These are phyloP conservation scores for Prunus padus DNA, from an alignment of 306 rosid genomes.

Conservation along the genomic window DNA sequence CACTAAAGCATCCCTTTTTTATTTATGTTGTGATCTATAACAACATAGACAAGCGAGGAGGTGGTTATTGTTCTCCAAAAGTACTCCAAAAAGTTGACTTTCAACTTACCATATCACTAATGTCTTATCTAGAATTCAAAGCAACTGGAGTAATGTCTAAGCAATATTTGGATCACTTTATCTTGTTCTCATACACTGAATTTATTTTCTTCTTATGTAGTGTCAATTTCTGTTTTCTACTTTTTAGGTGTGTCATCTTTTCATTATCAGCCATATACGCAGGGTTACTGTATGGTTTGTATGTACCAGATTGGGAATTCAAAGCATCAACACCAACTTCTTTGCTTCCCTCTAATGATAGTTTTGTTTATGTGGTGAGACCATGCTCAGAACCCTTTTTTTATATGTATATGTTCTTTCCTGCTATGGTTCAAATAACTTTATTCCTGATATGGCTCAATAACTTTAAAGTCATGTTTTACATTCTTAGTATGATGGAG, in stretches of 20 bases:
- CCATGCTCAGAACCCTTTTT: constrained; percentile 9
- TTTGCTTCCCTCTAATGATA: constrained; percentile 35
- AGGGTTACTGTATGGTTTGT: constrained; percentile 64
- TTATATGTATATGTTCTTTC: background rate
- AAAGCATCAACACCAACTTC: constrained; percentile 40
- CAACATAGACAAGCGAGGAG: background rate
- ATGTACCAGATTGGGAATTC: constrained; percentile 95
- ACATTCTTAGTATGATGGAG: constrained; percentile 16
- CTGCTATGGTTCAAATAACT: constrained; percentile 11
- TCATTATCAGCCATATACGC: constrained; percentile 60
- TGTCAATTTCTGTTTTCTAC: constrained; percentile 16
- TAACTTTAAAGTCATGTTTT: constrained; percentile 13
- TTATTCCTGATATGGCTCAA: background rate
- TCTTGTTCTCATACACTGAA: background rate
- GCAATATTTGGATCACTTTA: constrained; percentile 12
- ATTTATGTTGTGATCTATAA: background rate
- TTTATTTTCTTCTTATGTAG: background rate
- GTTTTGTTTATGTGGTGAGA: constrained; percentile 53
- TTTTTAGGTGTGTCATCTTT: constrained; percentile 56
- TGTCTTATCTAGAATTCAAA: background rate
- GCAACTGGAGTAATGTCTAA: background rate
- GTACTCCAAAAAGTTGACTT: background rate
- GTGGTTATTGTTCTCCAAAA: background rate
- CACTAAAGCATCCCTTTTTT: background rate
- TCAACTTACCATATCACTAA: background rate